Conservation (phyloP, 768 basidiomycete species). For the Lenzites betulinus region DNA sequence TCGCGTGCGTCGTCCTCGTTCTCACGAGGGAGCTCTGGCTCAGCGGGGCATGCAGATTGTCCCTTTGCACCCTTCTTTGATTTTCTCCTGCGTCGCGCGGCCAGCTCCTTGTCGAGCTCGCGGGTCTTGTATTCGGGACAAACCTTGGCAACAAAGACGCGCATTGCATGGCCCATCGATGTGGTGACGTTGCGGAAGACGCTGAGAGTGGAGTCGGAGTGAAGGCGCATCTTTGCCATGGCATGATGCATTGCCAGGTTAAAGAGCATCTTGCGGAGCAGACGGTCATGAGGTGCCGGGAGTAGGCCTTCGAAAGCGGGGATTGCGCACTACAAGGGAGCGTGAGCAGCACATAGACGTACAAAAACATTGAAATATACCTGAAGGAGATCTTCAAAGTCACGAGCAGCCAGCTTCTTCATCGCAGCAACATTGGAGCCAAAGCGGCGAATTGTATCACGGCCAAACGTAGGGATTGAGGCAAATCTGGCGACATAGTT, state of each 20-base stretch:
- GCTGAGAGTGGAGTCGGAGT: background rate
- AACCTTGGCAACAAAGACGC: constrained; percentile 33
- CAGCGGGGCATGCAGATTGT: background rate
- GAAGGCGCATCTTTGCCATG: too few relatives aligned
- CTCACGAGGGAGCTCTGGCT: background rate
- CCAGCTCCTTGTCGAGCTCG: constrained; percentile 41
- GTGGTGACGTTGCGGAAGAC: constrained; percentile 29
- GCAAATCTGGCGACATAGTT: constrained; percentile 19
- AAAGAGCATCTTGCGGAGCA: constrained; percentile 37
- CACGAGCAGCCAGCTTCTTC: constrained; percentile 31
- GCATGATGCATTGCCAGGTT: background rate
- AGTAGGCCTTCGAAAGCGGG: constrained; percentile 40
- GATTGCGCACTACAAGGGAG: constrained; percentile 32
- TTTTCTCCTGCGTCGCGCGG: constrained; percentile 19
- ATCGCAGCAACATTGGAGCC: constrained; percentile 26
- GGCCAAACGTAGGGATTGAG: constrained; percentile 25
- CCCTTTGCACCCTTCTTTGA: background rate
- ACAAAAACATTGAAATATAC: background rate
- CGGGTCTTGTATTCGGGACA: constrained; percentile 31
- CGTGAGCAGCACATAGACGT: background rate
- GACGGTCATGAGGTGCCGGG: constrained; percentile 18
- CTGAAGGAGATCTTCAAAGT: constrained; percentile 29
- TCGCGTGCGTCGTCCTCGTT: background rate
- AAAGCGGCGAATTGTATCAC: constrained; percentile 28
- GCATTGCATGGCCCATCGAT: constrained; percentile 34